phyloP scores from a whole-genome alignment of 2,329 filamentous ascomycete species.

The Venturiaceae sp. region DNA sequence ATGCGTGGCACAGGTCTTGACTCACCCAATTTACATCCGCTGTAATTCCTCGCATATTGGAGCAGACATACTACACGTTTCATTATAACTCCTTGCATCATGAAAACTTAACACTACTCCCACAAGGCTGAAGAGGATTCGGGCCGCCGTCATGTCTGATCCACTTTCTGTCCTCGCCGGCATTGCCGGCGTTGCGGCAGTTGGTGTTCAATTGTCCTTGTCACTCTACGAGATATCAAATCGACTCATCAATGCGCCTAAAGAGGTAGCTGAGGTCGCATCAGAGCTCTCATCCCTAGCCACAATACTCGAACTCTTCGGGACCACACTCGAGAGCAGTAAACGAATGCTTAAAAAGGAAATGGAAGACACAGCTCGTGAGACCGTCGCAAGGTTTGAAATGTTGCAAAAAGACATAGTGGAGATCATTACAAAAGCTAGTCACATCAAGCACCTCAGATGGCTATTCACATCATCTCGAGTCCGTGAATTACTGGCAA shows the following conservation, averaged over 20 bases:
- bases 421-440: neutral
- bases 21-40: neutral
- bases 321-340: neutral
- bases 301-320: neutral
- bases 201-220: neutral
- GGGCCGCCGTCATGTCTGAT: neutral
- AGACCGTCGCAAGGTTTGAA: neutral
- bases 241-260: constrained; percentile 1
- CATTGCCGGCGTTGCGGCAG: neutral
- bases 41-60: neutral
- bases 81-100: too few relatives aligned
- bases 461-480: constrained; percentile 1
- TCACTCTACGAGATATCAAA: constrained; percentile 5
- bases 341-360: neutral
- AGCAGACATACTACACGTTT: neutral
- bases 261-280: constrained; percentile 1
- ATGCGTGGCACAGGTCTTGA: neutral
- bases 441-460: neutral
- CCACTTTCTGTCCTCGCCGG: constrained; percentile 1
- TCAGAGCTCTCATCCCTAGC: neutral
- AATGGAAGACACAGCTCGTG: neutral
- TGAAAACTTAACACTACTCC: neutral
- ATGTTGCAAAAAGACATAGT: neutral
- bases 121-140: too few relatives aligned
- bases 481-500: neutral